Evolutionary conservation across 768 basidiomycete species (phyloP).

Genomic region (Symmetrospora coprosmae): DNA sequence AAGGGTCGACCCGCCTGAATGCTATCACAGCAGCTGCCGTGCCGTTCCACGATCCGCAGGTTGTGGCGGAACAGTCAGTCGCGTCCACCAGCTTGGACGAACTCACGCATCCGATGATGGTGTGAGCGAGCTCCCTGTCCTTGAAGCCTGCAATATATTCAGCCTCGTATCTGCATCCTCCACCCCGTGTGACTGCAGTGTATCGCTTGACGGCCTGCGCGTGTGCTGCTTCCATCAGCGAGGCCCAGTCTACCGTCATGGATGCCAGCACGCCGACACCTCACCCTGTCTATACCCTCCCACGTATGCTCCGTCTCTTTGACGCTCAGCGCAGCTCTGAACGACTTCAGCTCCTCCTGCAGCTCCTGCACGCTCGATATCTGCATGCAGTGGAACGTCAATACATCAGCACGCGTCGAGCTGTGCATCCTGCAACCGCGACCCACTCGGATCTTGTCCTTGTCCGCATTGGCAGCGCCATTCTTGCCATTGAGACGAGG

Average conservation of each 20-base stretch:
- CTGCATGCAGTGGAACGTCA: constrained; percentile 30
- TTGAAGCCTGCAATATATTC: constrained; percentile 24
- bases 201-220: constrained; percentile 36
- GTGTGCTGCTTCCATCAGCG: no score
- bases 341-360: constrained; percentile 34
- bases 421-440: not conserved
- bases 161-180: constrained; percentile 29
- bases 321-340: constrained; percentile 33
- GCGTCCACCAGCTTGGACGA: not conserved
- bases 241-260: no score
- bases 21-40: not conserved
- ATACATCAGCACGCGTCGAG: not conserved
- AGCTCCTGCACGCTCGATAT: constrained; percentile 35
- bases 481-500: constrained; percentile 8
- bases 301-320: constrained; percentile 39
- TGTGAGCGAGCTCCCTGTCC: constrained; percentile 25
- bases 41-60: not conserved
- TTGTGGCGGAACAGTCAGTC: no score
- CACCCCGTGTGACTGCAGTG: constrained; percentile 36
- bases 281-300: constrained; percentile 39
- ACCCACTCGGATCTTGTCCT: constrained; percentile 17
- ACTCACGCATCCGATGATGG: constrained; percentile 26
- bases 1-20: not conserved
- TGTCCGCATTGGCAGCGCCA: not conserved
- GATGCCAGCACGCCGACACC: not conserved